Base-by-base conservation (phyloP, 805 yeast genomes). In the Myxozyma lipomycoides region DNA sequence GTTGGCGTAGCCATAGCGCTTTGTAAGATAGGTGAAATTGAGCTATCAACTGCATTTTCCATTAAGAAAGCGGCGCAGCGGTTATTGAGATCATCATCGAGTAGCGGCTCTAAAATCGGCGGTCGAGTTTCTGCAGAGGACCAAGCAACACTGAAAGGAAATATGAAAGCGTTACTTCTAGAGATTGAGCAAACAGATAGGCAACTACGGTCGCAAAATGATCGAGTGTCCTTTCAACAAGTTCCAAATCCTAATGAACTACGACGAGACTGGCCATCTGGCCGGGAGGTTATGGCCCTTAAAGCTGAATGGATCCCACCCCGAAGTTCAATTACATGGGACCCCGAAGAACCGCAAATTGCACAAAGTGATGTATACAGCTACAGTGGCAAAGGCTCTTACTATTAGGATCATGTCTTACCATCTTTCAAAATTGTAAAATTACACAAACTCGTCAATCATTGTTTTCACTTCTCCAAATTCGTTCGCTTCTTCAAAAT, bases 401-500 rank as follows among this genome's bases (percentile, higher is more conserved):
- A 28, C 12, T 28, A 28, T 12, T 28, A 28, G 12, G 7, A 28
- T 9, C 32, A 12, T n/a, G n/a, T n/a, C n/a, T n/a, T n/a, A n/a
- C n/a, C 7, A 7, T 28, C 32, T 28, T 28, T 28, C 12, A 7
- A 7, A 28, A 28, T 28, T 12, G 32, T 12, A 9, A 12, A 7
- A 28, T 44, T 42, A 51, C 18, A 47, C 51, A 30, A 48, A 51
- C 25, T 56, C 60, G 19, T 54, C 52, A 19, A 57, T 54, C 43
- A 57, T 12, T 37, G 49, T 40, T 32, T 45, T 40, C 30, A 65
- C 59, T 38, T 61, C 64, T 23, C 66, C 67, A 40, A 50, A 57
- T 66, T 89, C 96, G 65, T 87, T 87, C 38, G 89, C 89, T 42
- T 87, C 93, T 47, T 86, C 91, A 49, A 89, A 78, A 60, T 84